Base-by-base conservation (phyloP, 257 asterid species). In the Cruciata laevipes region DNA sequence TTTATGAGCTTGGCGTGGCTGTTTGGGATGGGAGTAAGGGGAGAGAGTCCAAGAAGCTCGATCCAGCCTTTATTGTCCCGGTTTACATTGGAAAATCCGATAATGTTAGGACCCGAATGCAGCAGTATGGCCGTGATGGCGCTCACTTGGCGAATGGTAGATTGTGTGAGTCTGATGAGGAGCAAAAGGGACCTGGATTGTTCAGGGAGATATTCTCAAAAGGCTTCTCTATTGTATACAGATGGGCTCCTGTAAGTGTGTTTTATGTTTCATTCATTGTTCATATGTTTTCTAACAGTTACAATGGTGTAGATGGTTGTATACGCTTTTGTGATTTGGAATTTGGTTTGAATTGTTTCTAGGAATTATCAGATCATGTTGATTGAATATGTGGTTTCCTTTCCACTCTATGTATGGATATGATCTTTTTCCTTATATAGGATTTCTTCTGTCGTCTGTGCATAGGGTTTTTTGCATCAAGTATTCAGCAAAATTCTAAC, bases 111-210 rank as follows among this genome's bases (percentile, higher is more conserved):
- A 88, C 68, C 69, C 81, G 99, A 71, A 73, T 94, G 40, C 99
- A 90, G 81, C 94, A 78, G 62, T 94, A 94, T 75, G 99, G 99
- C 53, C 97, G 99, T 38, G 95, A 85, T 38, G 99, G 97, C n/a
- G 73, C 87, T 35, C 99, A 94, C 82, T 81, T 94, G 81, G 96
- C 81, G 44, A 73, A 64, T 57, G 32, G 73, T 53, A 74, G 73
- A 37, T 52, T 66, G 24, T 42, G 31, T 18, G 38, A 38, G 33
- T n/a, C 47, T 61, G 58, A 70, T 58, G 58, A 70, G 13, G 6
- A 63, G 38, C 57, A 20, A 16, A 80, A 67, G 61, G 84, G 76
- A 42, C 80, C 67, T 35, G 82, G 84, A 71, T 79, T 90, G 57
- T 88, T 93, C 79, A 79, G 78, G 7, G 84, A 81, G 63, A 67